A percentile compares a stretch with the other conserved stretches of the same genome.
Conservation (phyloP, 495 filamentous ascomycete species). For the Articulospora tetracladia region DNA sequence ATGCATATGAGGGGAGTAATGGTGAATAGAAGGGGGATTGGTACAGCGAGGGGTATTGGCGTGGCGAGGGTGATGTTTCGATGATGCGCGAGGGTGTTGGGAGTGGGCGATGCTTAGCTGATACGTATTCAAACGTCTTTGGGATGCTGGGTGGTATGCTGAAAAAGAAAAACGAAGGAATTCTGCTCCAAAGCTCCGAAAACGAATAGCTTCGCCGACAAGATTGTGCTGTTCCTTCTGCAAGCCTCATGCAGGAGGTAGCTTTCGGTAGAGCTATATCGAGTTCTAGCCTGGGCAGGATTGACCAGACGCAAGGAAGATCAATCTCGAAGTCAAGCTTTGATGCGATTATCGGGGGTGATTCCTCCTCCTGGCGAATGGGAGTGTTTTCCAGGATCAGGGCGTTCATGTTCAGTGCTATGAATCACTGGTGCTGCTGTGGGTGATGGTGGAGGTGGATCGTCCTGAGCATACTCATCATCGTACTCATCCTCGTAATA, state of each 20-base stretch:
- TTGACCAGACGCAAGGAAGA: not conserved
- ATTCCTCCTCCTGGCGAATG: not conserved
- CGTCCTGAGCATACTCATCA: constrained; percentile 37
- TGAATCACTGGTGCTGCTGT: not conserved
- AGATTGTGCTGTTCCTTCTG: too few species aligned
- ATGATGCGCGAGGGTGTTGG: too few species aligned
- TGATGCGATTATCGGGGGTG: not conserved
- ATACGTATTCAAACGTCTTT: constrained; percentile 14
- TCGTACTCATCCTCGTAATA: constrained; percentile 52
- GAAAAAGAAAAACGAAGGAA: constrained; percentile 10
- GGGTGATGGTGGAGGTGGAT: constrained; percentile 22
- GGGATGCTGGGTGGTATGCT: constrained; percentile 12
- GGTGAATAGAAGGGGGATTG: not conserved
- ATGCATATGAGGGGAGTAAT: constrained; percentile 19
- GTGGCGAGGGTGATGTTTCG: not conserved
- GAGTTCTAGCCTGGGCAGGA: not conserved
- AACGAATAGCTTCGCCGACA: not conserved
- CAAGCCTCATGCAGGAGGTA: too few species aligned
- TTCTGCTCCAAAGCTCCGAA: not conserved
- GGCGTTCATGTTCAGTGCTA: constrained; percentile 6
- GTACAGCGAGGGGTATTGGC: constrained; percentile 6
- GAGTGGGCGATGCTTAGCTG: not conserved
- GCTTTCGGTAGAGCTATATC: not conserved
- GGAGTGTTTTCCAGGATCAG: constrained; percentile 3
- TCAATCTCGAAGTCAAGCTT: not conserved